Percentiles rank a stretch among this genome's conserved stretches.
phyloP scores from a whole-genome alignment of 73 alveolate species.

The Effrenium voratum region DNA sequence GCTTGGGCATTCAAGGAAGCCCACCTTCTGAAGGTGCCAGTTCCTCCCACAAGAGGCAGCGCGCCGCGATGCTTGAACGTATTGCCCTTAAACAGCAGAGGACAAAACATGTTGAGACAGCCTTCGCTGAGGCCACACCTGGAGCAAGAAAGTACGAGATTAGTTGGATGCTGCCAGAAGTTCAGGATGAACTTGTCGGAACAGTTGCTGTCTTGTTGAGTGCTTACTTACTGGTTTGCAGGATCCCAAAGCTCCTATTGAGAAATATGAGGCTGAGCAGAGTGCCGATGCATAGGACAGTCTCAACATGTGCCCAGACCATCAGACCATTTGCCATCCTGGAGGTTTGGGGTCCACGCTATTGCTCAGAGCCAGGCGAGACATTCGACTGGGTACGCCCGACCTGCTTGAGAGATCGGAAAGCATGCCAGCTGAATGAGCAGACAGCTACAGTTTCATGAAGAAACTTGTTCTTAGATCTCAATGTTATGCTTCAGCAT shows the following conservation, averaged over 20 bases:
- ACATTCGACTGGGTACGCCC: constrained; percentile 66
- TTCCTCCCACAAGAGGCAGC: constrained; percentile 10
- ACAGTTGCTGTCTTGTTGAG: too few relatives aligned
- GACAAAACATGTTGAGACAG: background rate
- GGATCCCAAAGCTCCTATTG: constrained; percentile 67
- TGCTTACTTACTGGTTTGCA: too few relatives aligned
- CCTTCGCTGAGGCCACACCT: constrained; percentile 44
- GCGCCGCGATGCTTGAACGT: constrained; percentile 59
- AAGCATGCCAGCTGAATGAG: too few relatives aligned
- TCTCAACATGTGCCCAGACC: background rate
- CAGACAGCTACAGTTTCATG: too few relatives aligned
- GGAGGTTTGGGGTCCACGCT: constrained; percentile 76
- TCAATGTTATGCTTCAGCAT: too few relatives aligned
- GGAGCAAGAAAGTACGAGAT: constrained; percentile 73
- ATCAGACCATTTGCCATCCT: background rate
- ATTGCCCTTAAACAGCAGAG: background rate
- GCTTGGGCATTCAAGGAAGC: too few relatives aligned
- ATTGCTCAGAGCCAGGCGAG: constrained; percentile 71
- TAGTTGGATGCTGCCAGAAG: constrained; percentile 73
- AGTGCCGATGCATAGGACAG: background rate
- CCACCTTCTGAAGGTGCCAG: constrained; percentile 54
- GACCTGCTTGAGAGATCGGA: too few relatives aligned
- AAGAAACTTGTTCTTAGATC: too few relatives aligned
- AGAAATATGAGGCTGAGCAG: constrained; percentile 46
- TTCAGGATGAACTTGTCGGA: too few relatives aligned